phyloP scores from a whole-genome alignment of 805 yeast genomes.

The Alloascoidea africana region DNA sequence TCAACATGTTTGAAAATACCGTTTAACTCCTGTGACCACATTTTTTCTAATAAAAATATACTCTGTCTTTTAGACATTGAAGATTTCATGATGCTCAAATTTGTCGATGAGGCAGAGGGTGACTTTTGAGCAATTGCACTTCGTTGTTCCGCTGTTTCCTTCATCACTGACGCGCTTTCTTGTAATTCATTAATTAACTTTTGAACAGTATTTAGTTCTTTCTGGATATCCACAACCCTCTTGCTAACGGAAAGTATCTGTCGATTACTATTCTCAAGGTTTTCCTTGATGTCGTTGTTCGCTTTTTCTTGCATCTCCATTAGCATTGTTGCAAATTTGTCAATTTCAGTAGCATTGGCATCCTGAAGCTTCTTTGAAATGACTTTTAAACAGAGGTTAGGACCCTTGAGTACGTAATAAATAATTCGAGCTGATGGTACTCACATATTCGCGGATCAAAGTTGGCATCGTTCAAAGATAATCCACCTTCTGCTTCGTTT shows the following conservation, averaged over 20 bases:
- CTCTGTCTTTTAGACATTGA: constrained; percentile 30
- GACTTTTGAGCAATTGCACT: background rate
- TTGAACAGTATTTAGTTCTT: background rate
- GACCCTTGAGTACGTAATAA: too few relatives aligned
- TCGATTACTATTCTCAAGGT: background rate
- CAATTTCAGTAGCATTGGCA: background rate
- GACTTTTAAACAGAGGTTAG: too few relatives aligned
- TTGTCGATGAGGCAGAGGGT: background rate
- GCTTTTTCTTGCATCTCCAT: background rate
- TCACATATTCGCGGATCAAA: background rate
- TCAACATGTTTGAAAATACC: constrained; percentile 70
- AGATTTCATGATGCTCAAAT: background rate
- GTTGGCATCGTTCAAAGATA: too few relatives aligned
- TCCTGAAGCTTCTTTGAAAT: background rate
- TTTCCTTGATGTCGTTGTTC: background rate
- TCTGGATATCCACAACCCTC: background rate
- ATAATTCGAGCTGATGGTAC: too few relatives aligned
- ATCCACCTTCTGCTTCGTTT: too few relatives aligned
- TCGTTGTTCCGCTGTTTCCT: background rate
- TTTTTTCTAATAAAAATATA: constrained; percentile 54
- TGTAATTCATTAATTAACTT: constrained; percentile 1
- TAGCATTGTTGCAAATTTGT: background rate
- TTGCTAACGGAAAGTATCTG: background rate
- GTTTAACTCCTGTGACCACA: constrained; percentile 67
- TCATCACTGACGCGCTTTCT: background rate